phyloP scores from a whole-genome alignment of 768 basidiomycete genomes.

The Pleurotus cornucopiae region DNA sequence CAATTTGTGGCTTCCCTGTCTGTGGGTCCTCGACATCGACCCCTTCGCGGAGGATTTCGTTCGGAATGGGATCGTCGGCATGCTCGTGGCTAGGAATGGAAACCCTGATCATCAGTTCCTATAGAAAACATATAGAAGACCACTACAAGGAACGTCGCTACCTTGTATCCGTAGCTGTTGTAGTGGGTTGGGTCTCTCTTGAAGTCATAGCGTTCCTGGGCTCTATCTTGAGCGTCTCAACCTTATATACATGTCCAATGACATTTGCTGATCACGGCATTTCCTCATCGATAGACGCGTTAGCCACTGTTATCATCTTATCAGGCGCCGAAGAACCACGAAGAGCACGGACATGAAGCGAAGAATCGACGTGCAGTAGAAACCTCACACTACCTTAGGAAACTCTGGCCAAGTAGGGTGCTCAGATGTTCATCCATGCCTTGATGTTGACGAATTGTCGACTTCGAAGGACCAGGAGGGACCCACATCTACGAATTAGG shows the following conservation, averaged over 20 bases:
- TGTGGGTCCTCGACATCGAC: background rate
- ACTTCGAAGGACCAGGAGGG: too few relatives aligned
- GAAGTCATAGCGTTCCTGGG: conserved; percentile 1
- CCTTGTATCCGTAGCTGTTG: background rate
- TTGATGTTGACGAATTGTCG: too few relatives aligned
- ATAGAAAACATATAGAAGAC: background rate
- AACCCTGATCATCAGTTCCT: background rate
- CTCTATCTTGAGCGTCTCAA: background rate
- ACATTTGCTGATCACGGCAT: background rate
- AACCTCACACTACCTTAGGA: too few relatives aligned
- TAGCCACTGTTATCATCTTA: background rate
- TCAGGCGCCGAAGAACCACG: background rate
- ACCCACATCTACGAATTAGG: too few relatives aligned
- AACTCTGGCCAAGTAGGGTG: too few relatives aligned
- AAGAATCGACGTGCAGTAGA: too few relatives aligned
- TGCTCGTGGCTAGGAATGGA: background rate
- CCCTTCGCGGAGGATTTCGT: background rate
- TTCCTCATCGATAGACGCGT: background rate
- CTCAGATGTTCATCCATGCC: too few relatives aligned
- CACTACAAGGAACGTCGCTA: background rate
- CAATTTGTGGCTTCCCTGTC: background rate
- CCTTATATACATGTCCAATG: background rate
- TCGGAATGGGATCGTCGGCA: background rate
- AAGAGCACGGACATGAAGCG: background rate
- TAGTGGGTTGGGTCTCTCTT: background rate